Percentiles rank a stretch among this genome's conserved stretches.
phyloP scores from a whole-genome alignment of 352 stramenopile genomes.

The Achlya hypogyna region DNA sequence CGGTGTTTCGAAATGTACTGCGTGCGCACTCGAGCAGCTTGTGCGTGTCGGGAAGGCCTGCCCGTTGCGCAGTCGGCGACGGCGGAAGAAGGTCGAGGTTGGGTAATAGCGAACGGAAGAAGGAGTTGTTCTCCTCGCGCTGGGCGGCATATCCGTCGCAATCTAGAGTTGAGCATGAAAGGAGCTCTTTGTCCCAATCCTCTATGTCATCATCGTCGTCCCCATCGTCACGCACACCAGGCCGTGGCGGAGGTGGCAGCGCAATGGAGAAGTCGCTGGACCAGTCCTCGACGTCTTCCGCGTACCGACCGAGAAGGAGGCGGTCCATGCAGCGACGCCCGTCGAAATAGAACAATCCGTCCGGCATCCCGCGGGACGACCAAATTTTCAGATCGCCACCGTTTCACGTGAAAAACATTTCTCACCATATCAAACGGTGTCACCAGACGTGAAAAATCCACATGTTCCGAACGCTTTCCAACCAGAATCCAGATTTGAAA shows the following conservation, averaged over 20 bases:
- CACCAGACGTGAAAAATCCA: no score
- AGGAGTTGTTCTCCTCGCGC: slow-evolving; percentile 20
- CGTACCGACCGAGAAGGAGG: background rate
- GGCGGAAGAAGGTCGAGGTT: background rate
- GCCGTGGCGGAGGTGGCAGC: slow-evolving; percentile 1
- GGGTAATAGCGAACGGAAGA: slow-evolving; percentile 4
- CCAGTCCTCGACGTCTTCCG: slow-evolving; percentile 14
- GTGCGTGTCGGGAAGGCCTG: background rate
- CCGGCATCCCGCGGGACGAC: no score
- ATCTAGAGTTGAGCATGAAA: background rate
- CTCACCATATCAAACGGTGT: no score
- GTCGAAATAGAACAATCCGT: background rate
- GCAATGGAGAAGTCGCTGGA: slow-evolving; percentile 10
- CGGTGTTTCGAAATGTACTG: background rate
- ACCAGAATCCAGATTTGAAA: no score
- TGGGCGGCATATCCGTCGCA: background rate
- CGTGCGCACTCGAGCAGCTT: slow-evolving; percentile 3
- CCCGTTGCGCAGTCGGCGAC: background rate
- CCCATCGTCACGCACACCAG: no score
- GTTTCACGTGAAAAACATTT: background rate
- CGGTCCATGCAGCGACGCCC: background rate
- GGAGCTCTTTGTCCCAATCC: slow-evolving; percentile 17
- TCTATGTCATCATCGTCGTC: slow-evolving; percentile 9
- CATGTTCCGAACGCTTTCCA: no score
- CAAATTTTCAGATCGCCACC: background rate